Evolutionary conservation across 495 filamentous ascomycete genomes (phyloP).

Genomic region (Hypoxylon rickii): DNA sequence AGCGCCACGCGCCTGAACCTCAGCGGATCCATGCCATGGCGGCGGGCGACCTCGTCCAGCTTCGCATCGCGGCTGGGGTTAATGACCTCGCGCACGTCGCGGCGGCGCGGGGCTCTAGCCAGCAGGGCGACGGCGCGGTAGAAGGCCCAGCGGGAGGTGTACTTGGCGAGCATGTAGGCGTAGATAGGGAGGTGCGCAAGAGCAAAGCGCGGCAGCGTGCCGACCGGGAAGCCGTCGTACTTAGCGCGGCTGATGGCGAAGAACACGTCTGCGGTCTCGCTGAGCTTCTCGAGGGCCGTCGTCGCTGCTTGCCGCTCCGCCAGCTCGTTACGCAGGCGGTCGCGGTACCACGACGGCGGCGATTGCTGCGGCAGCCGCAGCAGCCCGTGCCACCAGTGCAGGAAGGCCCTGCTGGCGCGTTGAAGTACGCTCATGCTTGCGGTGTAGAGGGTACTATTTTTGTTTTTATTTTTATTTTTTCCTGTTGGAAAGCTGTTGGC

Average conservation of each 20-base stretch:
- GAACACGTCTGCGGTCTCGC: slow-evolving; percentile 59
- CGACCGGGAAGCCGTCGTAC: slow-evolving; percentile 5
- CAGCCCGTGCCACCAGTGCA: slow-evolving; percentile 48
- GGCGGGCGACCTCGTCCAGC: slow-evolving; percentile 50
- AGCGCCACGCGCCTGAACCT: slow-evolving; percentile 45
- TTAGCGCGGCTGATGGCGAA: slow-evolving; percentile 54
- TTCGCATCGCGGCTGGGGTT: slow-evolving; percentile 56
- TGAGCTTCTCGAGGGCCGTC: slow-evolving; percentile 46
- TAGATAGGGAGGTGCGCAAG: slow-evolving; percentile 42
- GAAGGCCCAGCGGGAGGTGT: slow-evolving; percentile 55
- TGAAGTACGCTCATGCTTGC: neutral
- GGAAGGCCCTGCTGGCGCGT: slow-evolving; percentile 7
- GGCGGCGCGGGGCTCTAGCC: slow-evolving; percentile 38
- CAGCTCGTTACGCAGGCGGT: slow-evolving; percentile 53
- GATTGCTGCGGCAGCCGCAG: slow-evolving; percentile 47
- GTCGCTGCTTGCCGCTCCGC: slow-evolving; percentile 45
- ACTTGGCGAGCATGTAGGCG: slow-evolving; percentile 58
- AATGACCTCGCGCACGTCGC: slow-evolving; percentile 51
- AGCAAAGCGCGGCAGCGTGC: slow-evolving; percentile 36
- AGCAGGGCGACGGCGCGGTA: slow-evolving; percentile 49
- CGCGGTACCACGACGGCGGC: slow-evolving; percentile 50
- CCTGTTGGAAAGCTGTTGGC: too few species aligned
- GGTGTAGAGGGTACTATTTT: too few species aligned
- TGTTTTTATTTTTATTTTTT: too few species aligned
- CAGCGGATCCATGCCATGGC: slow-evolving; percentile 48